Evolutionary conservation across 139 green algal genomes (phyloP).

Genomic region (Auxenochlorella protothecoides): DNA sequence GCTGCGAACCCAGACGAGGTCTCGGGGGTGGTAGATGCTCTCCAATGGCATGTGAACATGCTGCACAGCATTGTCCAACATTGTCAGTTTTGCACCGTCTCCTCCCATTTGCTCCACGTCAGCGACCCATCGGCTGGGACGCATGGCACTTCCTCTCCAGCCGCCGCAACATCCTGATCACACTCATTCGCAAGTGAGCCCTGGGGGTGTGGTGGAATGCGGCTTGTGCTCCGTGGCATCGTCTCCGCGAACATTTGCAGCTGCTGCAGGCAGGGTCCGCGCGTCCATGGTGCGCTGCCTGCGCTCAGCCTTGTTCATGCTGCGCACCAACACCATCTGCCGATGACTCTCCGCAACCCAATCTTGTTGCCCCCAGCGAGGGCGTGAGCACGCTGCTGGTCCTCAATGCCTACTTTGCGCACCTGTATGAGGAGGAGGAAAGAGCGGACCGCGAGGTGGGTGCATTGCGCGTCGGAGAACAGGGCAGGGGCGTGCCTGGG

Average conservation of each 20-base stretch:
- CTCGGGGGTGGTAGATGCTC: no score
- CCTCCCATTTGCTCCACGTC: not conserved
- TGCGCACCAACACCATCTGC: not conserved
- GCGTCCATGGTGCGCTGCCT: not conserved
- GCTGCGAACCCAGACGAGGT: no score
- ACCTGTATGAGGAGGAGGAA: constrained; percentile 15
- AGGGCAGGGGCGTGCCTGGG: no score
- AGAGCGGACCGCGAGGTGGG: constrained; percentile 5
- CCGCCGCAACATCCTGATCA: not conserved
- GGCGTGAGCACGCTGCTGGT: constrained; percentile 1
- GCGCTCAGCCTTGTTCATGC: not conserved
- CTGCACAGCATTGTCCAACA: no score
- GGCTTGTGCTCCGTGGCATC: not conserved
- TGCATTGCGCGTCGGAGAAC: no score
- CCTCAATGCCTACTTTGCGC: constrained; percentile 12
- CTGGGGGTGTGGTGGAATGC: constrained; percentile 1
- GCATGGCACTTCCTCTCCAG: not conserved
- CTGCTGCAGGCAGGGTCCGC: no score
- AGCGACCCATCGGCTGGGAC: constrained; percentile 4
- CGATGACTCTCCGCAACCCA: not conserved
- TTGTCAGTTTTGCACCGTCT: no score
- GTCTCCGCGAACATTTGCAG: not conserved
- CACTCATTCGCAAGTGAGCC: not conserved
- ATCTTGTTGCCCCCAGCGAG: not conserved
- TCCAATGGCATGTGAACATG: no score